Evolutionary conservation across 805 yeast species (phyloP).

Genomic region (Priceomyces melissophilus): DNA sequence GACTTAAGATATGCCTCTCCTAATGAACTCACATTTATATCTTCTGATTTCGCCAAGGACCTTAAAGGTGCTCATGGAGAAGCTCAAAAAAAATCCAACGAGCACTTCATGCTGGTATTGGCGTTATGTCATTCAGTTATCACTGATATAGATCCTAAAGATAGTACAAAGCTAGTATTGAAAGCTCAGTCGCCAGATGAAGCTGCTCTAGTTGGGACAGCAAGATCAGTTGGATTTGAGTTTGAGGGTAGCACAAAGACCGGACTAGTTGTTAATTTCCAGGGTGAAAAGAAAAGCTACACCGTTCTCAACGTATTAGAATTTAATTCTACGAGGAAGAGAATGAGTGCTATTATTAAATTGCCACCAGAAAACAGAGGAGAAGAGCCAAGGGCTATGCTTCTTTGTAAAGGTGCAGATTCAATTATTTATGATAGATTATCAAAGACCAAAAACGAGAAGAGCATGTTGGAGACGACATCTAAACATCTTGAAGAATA

Average conservation of each 20-base stretch:
- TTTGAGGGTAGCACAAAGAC: conserved; percentile 64
- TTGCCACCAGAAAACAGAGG: conserved; percentile 53
- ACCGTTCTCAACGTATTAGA: conserved; percentile 69
- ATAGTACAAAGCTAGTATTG: conserved; percentile 52
- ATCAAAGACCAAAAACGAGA: conserved; percentile 36
- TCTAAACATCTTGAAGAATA: conserved; percentile 72
- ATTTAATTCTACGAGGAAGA: conserved; percentile 80
- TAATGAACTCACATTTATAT: conserved; percentile 66
- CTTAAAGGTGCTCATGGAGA: conserved; percentile 49
- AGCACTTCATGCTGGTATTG: conserved; percentile 72
- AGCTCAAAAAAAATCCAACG: conserved; percentile 55
- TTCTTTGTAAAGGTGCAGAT: conserved; percentile 85
- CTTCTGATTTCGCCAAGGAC: conserved; percentile 64
- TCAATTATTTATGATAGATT: conserved; percentile 71
- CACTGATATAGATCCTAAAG: conserved; percentile 60
- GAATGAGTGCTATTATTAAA: conserved; percentile 81
- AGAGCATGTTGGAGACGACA: conserved; percentile 55
- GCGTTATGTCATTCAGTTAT: conserved; percentile 80
- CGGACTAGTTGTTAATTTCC: conserved; percentile 64
- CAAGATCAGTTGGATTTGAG: conserved; percentile 71
- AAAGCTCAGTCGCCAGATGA: conserved; percentile 88
- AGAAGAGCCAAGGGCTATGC: conserved; percentile 48
- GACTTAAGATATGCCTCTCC: conserved; percentile 37
- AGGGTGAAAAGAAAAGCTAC: conserved; percentile 68
- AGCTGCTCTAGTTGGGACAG: conserved; percentile 80